Conservation (phyloP, 1,139 yeast species). For the Saccharomyces hybrid region DNA sequence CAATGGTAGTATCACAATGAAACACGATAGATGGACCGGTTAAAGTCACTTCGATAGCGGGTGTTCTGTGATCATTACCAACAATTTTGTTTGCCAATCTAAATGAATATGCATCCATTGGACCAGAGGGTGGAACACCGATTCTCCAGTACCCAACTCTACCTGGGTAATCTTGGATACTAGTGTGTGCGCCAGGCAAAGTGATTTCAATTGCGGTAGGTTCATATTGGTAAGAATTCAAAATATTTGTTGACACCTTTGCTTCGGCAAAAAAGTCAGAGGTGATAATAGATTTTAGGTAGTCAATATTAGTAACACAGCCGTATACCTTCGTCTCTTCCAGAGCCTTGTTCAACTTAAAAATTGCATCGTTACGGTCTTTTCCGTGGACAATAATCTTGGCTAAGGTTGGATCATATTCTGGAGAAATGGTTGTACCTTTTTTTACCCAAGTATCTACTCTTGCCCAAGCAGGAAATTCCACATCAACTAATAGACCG, state of each 20-base stretch:
- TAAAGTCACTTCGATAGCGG: slow-evolving; percentile 85
- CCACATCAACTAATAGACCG: slow-evolving; percentile 80
- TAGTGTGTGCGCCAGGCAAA: slow-evolving; percentile 87
- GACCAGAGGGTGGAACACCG: slow-evolving; percentile 98
- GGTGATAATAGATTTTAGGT: slow-evolving; percentile 74
- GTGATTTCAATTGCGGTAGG: slow-evolving; percentile 81
- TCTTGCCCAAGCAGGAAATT: slow-evolving; percentile 84
- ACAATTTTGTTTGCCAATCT: slow-evolving; percentile 83
- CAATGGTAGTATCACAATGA: slow-evolving; percentile 69
- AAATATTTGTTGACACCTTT: slow-evolving; percentile 74
- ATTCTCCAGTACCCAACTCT: slow-evolving; percentile 81
- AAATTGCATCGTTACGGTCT: slow-evolving; percentile 76
- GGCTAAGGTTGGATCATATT: slow-evolving; percentile 93
- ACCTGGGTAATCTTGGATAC: slow-evolving; percentile 95
- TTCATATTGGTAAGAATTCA: slow-evolving; percentile 71
- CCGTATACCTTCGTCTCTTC: slow-evolving; percentile 84
- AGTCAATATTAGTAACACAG: slow-evolving; percentile 82
- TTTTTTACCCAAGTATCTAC: slow-evolving; percentile 89
- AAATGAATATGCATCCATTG: slow-evolving; percentile 91
- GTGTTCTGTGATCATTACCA: slow-evolving; percentile 72
- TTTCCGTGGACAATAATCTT: slow-evolving; percentile 91
- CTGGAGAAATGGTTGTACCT: slow-evolving; percentile 86
- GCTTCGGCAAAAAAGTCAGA: slow-evolving; percentile 80
- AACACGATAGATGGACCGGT: slow-evolving; percentile 79
- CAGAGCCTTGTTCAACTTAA: slow-evolving; percentile 68